Conservation (phyloP, 2,329 filamentous ascomycete genomes). For the Neofusicoccum umdonicola region DNA sequence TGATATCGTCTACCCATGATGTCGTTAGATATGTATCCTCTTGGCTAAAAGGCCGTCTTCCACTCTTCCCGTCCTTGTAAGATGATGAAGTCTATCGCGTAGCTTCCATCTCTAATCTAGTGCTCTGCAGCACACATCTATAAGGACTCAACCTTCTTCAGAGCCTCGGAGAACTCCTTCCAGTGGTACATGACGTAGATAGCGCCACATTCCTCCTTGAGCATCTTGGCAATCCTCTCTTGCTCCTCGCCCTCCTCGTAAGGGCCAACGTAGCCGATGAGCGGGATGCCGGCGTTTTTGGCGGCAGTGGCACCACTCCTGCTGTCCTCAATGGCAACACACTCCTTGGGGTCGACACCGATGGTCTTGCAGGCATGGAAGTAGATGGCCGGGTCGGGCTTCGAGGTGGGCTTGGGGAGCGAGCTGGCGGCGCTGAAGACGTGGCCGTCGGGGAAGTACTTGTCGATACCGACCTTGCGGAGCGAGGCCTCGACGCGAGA, state of each 20-base stretch:
- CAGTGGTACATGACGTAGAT: conserved; percentile 52
- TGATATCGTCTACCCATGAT: conserved; percentile 10
- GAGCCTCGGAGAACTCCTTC: conserved; percentile 49
- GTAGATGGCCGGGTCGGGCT: conserved; percentile 90
- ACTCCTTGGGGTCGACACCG: conserved; percentile 68
- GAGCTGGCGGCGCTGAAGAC: conserved; percentile 82
- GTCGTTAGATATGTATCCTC: not conserved
- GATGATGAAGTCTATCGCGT: conserved; percentile 10
- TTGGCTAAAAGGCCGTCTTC: not conserved
- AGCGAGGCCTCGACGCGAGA: conserved; percentile 75
- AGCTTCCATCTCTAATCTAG: conserved; percentile 14
- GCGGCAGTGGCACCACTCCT: conserved; percentile 79
- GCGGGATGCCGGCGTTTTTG: conserved; percentile 73
- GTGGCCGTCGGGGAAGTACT: conserved; percentile 72
- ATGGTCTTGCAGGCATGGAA: conserved; percentile 71
- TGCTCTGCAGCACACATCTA: not conserved
- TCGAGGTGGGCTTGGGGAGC: conserved; percentile 75
- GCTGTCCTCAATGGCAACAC: conserved; percentile 83
- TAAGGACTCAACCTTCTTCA: conserved; percentile 47
- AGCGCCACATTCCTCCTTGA: conserved; percentile 49
- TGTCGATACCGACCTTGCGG: conserved; percentile 73
- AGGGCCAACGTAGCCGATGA: conserved; percentile 81
- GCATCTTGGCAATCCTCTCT: conserved; percentile 53
- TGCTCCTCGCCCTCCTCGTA: conserved; percentile 67
- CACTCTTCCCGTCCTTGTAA: not conserved